phyloP scores from a whole-genome alignment of 2,329 filamentous ascomycete genomes.

The Monosporascus sp. region DNA sequence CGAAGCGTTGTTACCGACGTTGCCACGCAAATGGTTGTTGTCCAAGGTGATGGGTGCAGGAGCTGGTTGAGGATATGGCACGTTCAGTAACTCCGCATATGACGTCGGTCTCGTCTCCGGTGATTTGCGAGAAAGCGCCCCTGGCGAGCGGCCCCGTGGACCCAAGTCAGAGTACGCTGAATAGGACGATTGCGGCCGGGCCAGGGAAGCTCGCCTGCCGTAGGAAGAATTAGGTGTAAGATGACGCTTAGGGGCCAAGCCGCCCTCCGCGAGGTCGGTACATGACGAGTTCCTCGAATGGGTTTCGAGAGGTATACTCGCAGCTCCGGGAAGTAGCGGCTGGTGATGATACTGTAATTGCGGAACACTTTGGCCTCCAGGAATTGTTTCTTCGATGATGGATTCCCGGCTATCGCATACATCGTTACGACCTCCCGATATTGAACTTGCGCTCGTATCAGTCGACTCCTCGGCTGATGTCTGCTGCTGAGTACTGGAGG shows the following conservation, averaged over 20 bases:
- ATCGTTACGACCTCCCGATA: constrained; percentile 45
- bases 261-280: constrained; percentile 47
- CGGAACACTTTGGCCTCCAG: constrained; percentile 42
- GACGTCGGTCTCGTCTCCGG: constrained; percentile 49
- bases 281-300: constrained; percentile 43
- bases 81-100: constrained; percentile 57
- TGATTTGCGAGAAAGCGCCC: constrained; percentile 46
- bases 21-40: constrained; percentile 73
- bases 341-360: constrained; percentile 59
- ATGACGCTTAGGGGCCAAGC: constrained; percentile 52
- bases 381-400: constrained; percentile 38
- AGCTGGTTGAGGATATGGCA: constrained; percentile 74
- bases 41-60: constrained; percentile 65
- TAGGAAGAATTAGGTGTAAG: constrained; percentile 54
- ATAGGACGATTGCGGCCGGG: constrained; percentile 71
- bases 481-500: constrained; percentile 44
- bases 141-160: constrained; percentile 55
- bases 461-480: constrained; percentile 48
- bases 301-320: constrained; percentile 36
- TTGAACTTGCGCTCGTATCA: constrained; percentile 51
- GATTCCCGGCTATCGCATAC: constrained; percentile 43
- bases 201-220: constrained; percentile 52
- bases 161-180: constrained; percentile 68
- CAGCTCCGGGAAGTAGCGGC: constrained; percentile 36
- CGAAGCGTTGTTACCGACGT: constrained; percentile 84